phyloP scores from a whole-genome alignment of 768 basidiomycete species.

The Lentinula sp. region DNA sequence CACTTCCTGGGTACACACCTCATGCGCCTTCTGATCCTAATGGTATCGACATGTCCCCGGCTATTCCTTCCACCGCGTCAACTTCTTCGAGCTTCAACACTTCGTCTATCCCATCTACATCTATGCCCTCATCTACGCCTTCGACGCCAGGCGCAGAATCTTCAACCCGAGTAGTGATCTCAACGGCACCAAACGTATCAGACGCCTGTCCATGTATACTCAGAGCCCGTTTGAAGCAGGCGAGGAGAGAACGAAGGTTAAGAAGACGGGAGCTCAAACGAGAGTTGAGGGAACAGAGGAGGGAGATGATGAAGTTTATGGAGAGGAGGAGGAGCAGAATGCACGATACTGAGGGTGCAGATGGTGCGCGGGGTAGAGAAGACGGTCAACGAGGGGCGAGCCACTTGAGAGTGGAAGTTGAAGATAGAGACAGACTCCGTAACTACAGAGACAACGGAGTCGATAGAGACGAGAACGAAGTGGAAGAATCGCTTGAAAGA shows the following conservation, averaged over 20 bases:
- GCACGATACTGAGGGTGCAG: not conserved
- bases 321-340: not conserved
- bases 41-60: slow-evolving; percentile 24
- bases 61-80: slow-evolving; percentile 26
- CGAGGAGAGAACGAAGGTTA: not conserved
- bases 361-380: not conserved
- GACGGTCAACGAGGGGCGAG: not conserved
- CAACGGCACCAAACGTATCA: not conserved
- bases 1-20: slow-evolving; percentile 66
- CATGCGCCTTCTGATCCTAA: slow-evolving; percentile 39
- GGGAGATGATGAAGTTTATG: not conserved
- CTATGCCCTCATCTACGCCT: not conserved
- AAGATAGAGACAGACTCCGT: no score
- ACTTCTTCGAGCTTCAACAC: slow-evolving; percentile 4
- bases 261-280: not conserved
- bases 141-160: not conserved
- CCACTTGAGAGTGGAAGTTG: not conserved
- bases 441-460: not conserved
- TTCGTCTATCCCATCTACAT: slow-evolving; percentile 1
- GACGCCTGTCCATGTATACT: not conserved
- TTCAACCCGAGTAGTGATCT: not conserved
- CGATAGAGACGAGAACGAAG: not conserved
- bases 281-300: not conserved
- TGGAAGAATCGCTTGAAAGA: not conserved
- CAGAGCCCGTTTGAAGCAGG: not conserved